A percentile compares a stretch with the other conserved stretches of the same genome.
Evolutionary conservation across 192 early-diverging fungal genomes (phyloP).

Genomic region (Geranomyces michiganensis): DNA sequence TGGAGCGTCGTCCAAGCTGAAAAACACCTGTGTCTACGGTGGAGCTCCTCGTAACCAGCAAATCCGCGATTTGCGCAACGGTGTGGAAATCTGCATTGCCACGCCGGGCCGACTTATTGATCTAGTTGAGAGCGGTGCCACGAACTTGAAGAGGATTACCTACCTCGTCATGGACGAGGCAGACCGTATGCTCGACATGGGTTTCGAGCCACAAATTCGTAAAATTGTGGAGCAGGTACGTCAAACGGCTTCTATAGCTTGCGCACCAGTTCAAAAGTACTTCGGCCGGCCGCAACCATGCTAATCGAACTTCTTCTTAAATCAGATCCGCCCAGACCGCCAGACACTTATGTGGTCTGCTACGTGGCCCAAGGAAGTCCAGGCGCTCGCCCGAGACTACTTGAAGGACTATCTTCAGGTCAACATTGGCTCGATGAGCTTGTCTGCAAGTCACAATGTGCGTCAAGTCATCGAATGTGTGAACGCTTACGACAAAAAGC

Average conservation of each 20-base stretch:
- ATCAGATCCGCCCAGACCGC: constrained; percentile 59
- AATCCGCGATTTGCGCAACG: constrained; percentile 78
- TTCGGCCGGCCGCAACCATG: too few relatives aligned
- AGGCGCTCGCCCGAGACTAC: constrained; percentile 83
- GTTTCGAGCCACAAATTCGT: constrained; percentile 97
- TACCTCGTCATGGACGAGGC: constrained; percentile 98
- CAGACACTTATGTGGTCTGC: constrained; percentile 95
- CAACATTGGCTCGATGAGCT: constrained; percentile 82
- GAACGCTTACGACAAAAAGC: constrained; percentile 70
- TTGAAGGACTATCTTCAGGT: constrained; percentile 79
- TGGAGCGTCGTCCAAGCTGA: constrained; percentile 83
- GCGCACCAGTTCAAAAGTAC: too few relatives aligned
- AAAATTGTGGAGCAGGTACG: constrained; percentile 97
- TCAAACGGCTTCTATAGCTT: too few relatives aligned
- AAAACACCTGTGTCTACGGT: constrained; percentile 94
- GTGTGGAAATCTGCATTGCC: constrained; percentile 96
- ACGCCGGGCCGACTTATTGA: constrained; percentile 98
- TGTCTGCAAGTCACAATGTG: constrained; percentile 83
- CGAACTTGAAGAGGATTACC: constrained; percentile 91
- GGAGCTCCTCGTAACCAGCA: constrained; percentile 91
- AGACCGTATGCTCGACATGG: constrained; percentile 99
- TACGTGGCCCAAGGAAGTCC: constrained; percentile 93
- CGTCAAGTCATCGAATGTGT: constrained; percentile 87
- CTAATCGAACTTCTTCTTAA: constrained; percentile 55
- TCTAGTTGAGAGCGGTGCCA: constrained; percentile 85